Conservation (phyloP, 495 filamentous ascomycete genomes). For the Aspergillus wentii region DNA sequence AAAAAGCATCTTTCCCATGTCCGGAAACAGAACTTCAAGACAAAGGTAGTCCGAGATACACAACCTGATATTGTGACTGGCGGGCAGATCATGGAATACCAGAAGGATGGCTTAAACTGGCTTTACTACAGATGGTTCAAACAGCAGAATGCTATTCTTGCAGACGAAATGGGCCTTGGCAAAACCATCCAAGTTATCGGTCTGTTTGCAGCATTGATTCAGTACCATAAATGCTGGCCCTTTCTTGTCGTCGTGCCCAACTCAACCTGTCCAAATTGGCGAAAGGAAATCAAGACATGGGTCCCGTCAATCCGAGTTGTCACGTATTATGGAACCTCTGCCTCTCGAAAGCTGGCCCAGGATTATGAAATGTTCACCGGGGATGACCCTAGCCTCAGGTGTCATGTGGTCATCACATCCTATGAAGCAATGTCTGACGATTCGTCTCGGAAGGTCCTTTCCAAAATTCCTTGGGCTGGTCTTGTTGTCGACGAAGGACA, state of each 20-base stretch:
- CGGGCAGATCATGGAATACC: conserved; percentile 88
- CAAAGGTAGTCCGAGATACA: conserved; percentile 56
- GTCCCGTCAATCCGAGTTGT: conserved; percentile 80
- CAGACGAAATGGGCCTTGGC: conserved; percentile 98
- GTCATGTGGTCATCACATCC: conserved; percentile 90
- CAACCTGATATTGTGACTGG: conserved; percentile 73
- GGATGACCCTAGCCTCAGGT: conserved; percentile 56
- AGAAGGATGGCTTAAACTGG: conserved; percentile 93
- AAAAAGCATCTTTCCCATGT: conserved; percentile 57
- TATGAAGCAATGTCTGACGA: conserved; percentile 80
- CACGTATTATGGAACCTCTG: conserved; percentile 76
- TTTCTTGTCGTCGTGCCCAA: conserved; percentile 94
- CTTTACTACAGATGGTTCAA: conserved; percentile 86
- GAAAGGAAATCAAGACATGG: conserved; percentile 94
- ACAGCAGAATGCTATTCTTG: conserved; percentile 83
- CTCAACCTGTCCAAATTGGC: conserved; percentile 93
- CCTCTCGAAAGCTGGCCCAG: conserved; percentile 63
- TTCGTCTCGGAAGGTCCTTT: conserved; percentile 57
- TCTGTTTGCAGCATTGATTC: conserved; percentile 70
- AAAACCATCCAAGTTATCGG: conserved; percentile 96
- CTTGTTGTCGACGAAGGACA: conserved; percentile 96
- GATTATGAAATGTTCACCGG: conserved; percentile 81
- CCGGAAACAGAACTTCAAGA: conserved; percentile 59
- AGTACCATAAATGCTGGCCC: conserved; percentile 80
- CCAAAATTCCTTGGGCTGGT: conserved; percentile 72